Evolutionary conservation across 805 yeast genomes (phyloP), one percentile per base, ranked within the genome.

Genomic region (Ogataea dorogensis): DNA sequence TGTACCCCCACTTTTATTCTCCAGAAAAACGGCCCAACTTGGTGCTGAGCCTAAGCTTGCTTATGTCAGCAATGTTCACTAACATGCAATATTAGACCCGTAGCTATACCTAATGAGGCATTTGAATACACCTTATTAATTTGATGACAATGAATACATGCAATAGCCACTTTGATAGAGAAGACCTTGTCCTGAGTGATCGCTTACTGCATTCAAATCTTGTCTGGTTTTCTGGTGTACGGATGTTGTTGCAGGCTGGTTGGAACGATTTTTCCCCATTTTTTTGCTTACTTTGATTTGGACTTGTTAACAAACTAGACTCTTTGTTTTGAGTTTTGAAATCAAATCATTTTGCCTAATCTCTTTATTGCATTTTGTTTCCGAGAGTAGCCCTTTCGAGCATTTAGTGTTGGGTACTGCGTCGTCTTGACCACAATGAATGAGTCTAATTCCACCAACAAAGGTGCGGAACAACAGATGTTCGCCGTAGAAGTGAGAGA

Each of bases 401-500:
- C 19, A 17, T 17, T 21, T 29, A 9, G 18, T 24, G 7, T 14
- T 35, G 33, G 24, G 24, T 29, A 33, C 13, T 18, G 18, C 11
- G 19, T 15, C 11, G 19, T 14, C 22, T 24, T 7, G 12, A 19
- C 17, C 19, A 28, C 17, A 16, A 36, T 31, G 43, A 37, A 27
- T 30, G 35, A 28, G 17, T 16, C 22, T 10, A 27, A 14, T 36
- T 18, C 31, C 23, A 31, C 37, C 17, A 22, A 28, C 43, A 43
- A 39, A 28, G 29, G 32, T 17, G 22, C 34, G 15, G 46, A 42
- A 23, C 40, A 40, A 23, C 52, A 59, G 26, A 43, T 49, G n/a
- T 46, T 78, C 24, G 71, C 77, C 33, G 88, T 83, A 57, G 75
- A 71, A 36, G 93, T 80, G 40, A 75, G 73, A 49, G 82, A 82